These are phyloP conservation scores for Pseudotsuga menziesii DNA, from an alignment of 75 land plant species.

Conservation along the genomic window DNA sequence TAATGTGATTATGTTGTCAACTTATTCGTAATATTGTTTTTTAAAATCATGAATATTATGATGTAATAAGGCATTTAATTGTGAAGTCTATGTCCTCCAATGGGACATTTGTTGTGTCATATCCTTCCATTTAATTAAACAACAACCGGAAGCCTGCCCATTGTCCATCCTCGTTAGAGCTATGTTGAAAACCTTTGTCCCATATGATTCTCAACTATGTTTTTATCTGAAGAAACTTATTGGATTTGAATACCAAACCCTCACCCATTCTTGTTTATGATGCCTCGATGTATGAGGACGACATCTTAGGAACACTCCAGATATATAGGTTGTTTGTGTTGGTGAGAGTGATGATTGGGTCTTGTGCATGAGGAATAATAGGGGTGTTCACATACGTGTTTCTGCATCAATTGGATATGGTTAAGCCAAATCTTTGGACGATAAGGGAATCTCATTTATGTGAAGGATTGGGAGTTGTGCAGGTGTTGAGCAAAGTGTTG, in stretches of 20 bases:
- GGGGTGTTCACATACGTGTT: slow-evolving; percentile 90
- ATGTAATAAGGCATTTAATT: too few relatives aligned
- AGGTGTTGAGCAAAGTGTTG: slow-evolving; percentile 49
- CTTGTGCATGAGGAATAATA: slow-evolving; percentile 76
- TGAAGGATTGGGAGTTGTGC: slow-evolving; percentile 22
- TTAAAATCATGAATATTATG: too few relatives aligned
- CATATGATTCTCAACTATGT: neutral
- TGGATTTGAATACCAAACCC: too few relatives aligned
- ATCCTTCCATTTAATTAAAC: too few relatives aligned
- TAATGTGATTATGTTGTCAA: too few relatives aligned
- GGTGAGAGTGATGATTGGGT: slow-evolving; percentile 76
- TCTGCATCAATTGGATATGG: slow-evolving; percentile 82
- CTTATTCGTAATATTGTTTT: too few relatives aligned
- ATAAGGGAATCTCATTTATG: slow-evolving; percentile 51
- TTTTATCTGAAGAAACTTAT: too few relatives aligned
- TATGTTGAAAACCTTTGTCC: neutral
- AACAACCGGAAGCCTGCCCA: too few relatives aligned
- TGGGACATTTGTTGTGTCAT: too few relatives aligned
- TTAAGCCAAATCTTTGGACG: slow-evolving; percentile 89
- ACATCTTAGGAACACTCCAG: neutral
- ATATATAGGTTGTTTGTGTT: slow-evolving; percentile 35
- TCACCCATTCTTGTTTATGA: too few relatives aligned
- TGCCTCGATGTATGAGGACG: neutral
- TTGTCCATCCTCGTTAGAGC: neutral
- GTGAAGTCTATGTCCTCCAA: too few relatives aligned